phyloP scores from a whole-genome alignment of 192 early-diverging fungal species.

The Coemansia guatemalensis region DNA sequence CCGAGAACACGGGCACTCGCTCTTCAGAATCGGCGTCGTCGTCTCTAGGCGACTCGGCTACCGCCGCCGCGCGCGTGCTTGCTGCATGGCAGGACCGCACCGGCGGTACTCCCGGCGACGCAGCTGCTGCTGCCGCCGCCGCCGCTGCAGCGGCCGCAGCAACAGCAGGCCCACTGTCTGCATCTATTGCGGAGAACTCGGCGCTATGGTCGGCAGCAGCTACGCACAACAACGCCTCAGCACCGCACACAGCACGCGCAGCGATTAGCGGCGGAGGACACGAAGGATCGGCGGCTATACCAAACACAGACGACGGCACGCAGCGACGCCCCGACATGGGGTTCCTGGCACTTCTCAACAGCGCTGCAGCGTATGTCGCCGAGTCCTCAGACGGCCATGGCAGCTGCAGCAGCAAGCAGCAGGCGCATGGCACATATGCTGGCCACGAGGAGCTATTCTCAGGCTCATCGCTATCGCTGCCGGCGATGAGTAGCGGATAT shows the following conservation, averaged over 20 bases:
- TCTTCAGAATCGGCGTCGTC: constrained; percentile 38
- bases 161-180: constrained; percentile 3
- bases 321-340: constrained; percentile 47
- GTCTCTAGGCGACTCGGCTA: constrained; percentile 47
- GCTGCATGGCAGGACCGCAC: constrained; percentile 52
- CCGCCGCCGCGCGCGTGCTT: constrained; percentile 51
- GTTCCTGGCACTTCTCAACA: constrained; percentile 45
- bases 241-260: constrained; percentile 18
- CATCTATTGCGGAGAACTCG: constrained; percentile 9
- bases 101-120: constrained; percentile 9
- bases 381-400: constrained; percentile 24
- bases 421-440: constrained; percentile 11
- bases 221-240: constrained; percentile 36
- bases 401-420: constrained; percentile 19
- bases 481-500: constrained; percentile 27
- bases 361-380: constrained; percentile 44
- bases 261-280: constrained; percentile 20
- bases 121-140: constrained; percentile 7
- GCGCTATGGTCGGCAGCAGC: constrained; percentile 10
- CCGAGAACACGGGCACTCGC: constrained; percentile 33
- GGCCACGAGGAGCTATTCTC: constrained; percentile 32
- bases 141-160: not conserved
- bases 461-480: constrained; percentile 16
- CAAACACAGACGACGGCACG: constrained; percentile 12
- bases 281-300: constrained; percentile 37